Conservation (phyloP, 106 monocot species). For the Amphibolis antarctica region DNA sequence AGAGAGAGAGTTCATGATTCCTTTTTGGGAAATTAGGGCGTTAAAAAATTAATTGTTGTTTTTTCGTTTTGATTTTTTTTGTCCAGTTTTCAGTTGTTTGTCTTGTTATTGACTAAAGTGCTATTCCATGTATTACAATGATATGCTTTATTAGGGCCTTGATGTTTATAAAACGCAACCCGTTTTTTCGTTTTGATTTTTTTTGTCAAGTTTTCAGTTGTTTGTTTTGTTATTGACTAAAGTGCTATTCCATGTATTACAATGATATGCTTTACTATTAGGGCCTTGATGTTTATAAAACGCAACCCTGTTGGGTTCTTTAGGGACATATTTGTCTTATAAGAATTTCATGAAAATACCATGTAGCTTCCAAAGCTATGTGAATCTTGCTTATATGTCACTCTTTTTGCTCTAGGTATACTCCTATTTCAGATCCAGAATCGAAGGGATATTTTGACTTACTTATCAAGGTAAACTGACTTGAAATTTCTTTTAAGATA, state of each 20-base stretch:
- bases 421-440: conserved; percentile 92
- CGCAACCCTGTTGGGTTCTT: too few relatives aligned
- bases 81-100: neutral
- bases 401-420: conserved; percentile 54
- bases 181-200: too few relatives aligned
- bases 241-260: neutral
- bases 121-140: neutral
- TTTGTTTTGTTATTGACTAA: neutral
- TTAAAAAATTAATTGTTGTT: too few relatives aligned
- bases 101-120: neutral
- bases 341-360: neutral
- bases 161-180: neutral
- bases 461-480: conserved; percentile 67
- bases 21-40: too few relatives aligned
- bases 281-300: neutral
- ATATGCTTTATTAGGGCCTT: neutral
- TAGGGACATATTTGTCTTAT: neutral
- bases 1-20: too few relatives aligned
- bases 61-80: neutral
- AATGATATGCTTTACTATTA: neutral
- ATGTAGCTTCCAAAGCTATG: neutral
- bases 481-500: neutral
- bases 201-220: neutral
- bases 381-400: neutral
- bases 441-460: conserved; percentile 94